Conservation (phyloP, 106 monocot genomes). For the Dendrobium officinale region DNA sequence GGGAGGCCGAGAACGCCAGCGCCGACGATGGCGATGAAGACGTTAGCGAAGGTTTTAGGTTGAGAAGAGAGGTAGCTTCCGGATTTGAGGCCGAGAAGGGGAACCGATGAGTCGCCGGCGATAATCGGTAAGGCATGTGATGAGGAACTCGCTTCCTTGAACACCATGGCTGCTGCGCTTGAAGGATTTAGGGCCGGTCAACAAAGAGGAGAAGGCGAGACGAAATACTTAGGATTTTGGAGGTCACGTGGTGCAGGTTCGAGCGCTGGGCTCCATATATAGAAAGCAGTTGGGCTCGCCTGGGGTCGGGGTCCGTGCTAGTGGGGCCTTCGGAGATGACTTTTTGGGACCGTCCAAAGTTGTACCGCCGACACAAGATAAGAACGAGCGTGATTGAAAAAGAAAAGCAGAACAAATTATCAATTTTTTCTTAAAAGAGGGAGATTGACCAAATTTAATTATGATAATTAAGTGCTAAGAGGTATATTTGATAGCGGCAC, state of each 20-base stretch:
- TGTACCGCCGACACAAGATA: too few relatives aligned
- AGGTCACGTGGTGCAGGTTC: background rate
- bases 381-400: too few relatives aligned
- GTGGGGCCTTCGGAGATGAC: background rate
- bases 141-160: conserved; percentile 17
- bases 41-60: conserved; percentile 91
- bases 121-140: conserved; percentile 9
- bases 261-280: background rate
- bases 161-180: conserved; percentile 10
- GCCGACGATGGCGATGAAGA: conserved; percentile 93
- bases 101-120: background rate
- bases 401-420: too few relatives aligned
- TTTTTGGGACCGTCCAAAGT: too few relatives aligned
- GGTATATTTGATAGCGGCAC: too few relatives aligned
- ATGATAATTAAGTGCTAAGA: too few relatives aligned
- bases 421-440: too few relatives aligned
- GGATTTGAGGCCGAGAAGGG: background rate
- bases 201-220: background rate
- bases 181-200: background rate
- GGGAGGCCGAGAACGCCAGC: conserved; percentile 95
- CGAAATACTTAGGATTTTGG: background rate
- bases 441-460: too few relatives aligned
- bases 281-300: background rate
- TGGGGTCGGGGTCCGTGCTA: background rate
- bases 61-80: conserved; percentile 56